Evolutionary conservation across 2,329 filamentous ascomycete genomes (phyloP).

Genomic region (Colletotrichum tropicicola): DNA sequence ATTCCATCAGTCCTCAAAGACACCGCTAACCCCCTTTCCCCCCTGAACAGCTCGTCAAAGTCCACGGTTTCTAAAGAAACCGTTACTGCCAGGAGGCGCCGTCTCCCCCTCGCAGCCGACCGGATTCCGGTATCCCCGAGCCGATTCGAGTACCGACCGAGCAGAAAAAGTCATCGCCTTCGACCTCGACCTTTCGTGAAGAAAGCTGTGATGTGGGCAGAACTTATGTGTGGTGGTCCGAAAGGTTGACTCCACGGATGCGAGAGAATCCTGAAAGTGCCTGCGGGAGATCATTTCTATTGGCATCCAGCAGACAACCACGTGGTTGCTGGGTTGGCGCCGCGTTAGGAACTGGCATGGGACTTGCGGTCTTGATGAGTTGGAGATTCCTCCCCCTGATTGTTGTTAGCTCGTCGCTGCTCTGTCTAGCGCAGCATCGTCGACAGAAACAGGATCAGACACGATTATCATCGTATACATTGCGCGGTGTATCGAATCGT

Average conservation of each 20-base stretch:
- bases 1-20: not conserved
- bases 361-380: conserved; percentile 11
- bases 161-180: not conserved
- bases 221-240: not conserved
- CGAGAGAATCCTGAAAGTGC: conserved; percentile 22
- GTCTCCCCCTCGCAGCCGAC: conserved; percentile 31
- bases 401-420: not conserved
- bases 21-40: not conserved
- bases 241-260: conserved; percentile 10
- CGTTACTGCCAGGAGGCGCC: conserved; percentile 43
- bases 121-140: conserved; percentile 16
- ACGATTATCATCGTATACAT: not conserved
- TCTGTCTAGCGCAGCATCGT: not conserved
- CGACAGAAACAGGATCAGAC: not conserved
- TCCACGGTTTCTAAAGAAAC: conserved; percentile 69
- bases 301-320: not conserved
- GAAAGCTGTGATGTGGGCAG: not conserved
- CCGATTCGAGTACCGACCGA: conserved; percentile 7
- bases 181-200: not conserved
- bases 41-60: conserved; percentile 42
- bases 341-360: conserved; percentile 17
- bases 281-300: conserved; percentile 17
- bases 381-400: not conserved
- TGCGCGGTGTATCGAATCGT: not conserved
- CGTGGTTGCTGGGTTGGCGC: not conserved